phyloP scores from a whole-genome alignment of 176 grass and related monocot species.

The Aegilops umbellulata region DNA sequence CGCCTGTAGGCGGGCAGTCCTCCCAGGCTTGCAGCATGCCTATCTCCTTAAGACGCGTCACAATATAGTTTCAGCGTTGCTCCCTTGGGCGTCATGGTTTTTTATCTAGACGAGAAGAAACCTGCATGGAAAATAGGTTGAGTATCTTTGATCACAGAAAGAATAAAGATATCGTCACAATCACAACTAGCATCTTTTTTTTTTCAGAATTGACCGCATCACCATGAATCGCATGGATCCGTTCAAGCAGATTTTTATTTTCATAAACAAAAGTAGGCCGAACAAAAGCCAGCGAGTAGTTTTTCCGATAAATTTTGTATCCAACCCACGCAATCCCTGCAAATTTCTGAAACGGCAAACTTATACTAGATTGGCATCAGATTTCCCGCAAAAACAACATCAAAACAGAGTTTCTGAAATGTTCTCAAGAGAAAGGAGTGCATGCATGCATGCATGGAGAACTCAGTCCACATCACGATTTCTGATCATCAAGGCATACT shows the following conservation, averaged over 20 bases:
- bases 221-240: background rate
- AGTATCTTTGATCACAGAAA: background rate
- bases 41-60: background rate
- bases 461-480: constrained; percentile 34
- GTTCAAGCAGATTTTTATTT: background rate
- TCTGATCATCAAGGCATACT: constrained; percentile 42
- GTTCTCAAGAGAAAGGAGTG: background rate
- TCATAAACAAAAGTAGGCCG: too few relatives aligned
- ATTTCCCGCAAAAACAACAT: background rate
- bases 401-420: background rate
- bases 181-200: background rate
- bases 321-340: background rate
- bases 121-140: background rate
- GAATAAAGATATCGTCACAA: background rate
- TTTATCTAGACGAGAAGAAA: background rate
- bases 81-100: background rate
- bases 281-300: background rate
- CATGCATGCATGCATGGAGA: background rate
- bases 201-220: background rate
- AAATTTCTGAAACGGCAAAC: background rate
- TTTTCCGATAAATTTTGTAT: background rate
- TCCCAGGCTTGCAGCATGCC: background rate
- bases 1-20: too few relatives aligned
- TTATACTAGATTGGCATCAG: background rate
- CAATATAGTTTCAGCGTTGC: background rate